Conservation (phyloP, 345 rosid genomes). For the Rhizophora mangle region DNA sequence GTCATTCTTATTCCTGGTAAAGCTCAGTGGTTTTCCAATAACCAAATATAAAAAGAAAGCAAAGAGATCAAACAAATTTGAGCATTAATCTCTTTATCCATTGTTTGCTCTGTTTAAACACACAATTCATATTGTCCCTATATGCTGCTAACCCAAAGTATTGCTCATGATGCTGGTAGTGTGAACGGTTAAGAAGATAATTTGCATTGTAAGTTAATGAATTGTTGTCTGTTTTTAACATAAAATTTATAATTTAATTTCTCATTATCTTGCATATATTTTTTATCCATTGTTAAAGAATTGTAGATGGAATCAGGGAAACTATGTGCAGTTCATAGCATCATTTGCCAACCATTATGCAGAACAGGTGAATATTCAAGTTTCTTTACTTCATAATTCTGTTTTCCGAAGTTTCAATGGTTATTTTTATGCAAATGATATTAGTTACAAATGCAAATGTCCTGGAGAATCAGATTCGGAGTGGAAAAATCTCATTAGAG, state of each 20-base stretch:
- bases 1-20: constrained; percentile 83
- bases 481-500: constrained; percentile 52
- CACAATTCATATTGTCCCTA: no score
- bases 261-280: constrained; percentile 25
- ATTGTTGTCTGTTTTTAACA: neutral
- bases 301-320: constrained; percentile 66
- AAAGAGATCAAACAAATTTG: neutral
- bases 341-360: constrained; percentile 65
- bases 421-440: constrained; percentile 11
- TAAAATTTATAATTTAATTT: neutral
- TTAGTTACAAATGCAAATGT: constrained; percentile 40
- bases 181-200: constrained; percentile 74
- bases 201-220: constrained; percentile 55
- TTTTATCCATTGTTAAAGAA: constrained; percentile 37
- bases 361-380: constrained; percentile 52
- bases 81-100: neutral
- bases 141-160: constrained; percentile 1
- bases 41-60: neutral
- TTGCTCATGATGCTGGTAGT: constrained; percentile 91
- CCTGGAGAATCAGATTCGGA: constrained; percentile 65
- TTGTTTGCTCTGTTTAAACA: no score
- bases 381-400: neutral
- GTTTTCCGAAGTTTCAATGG: neutral
- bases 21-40: constrained; percentile 68
- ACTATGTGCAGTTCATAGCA: constrained; percentile 43